Evolutionary conservation across 495 filamentous ascomycete species (phyloP).

Genomic region (Tuber melanosporum): DNA sequence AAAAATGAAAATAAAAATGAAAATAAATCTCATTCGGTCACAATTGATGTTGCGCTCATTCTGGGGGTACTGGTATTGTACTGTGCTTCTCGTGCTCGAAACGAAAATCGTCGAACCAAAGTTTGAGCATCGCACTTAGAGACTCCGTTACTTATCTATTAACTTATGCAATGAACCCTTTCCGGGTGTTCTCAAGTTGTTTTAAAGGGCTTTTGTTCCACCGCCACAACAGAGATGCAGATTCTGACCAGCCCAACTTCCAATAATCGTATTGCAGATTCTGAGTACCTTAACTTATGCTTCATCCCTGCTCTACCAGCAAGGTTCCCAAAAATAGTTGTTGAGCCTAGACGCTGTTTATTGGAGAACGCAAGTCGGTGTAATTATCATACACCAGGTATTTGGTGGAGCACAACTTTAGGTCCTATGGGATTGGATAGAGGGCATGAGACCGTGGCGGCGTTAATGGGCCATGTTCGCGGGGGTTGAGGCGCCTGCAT

Average conservation of each 20-base stretch:
- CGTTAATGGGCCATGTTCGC: neutral
- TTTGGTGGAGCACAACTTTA: neutral
- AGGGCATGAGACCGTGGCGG: neutral
- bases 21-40: neutral
- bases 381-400: neutral
- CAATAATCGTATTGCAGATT: neutral
- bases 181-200: neutral
- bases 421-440: neutral
- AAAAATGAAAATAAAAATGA: too few relatives aligned
- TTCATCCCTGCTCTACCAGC: neutral
- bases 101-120: neutral
- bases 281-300: neutral
- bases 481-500: neutral
- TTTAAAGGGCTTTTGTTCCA: neutral
- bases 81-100: neutral
- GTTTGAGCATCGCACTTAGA: neutral
- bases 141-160: neutral
- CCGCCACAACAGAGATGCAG: neutral
- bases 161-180: neutral
- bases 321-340: neutral
- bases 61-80: neutral
- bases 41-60: neutral
- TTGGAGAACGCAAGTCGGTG: neutral
- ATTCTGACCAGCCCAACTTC: neutral
- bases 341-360: neutral